phyloP scores from a whole-genome alignment of 208 protist genomes.

The Baffinella frigidus region DNA sequence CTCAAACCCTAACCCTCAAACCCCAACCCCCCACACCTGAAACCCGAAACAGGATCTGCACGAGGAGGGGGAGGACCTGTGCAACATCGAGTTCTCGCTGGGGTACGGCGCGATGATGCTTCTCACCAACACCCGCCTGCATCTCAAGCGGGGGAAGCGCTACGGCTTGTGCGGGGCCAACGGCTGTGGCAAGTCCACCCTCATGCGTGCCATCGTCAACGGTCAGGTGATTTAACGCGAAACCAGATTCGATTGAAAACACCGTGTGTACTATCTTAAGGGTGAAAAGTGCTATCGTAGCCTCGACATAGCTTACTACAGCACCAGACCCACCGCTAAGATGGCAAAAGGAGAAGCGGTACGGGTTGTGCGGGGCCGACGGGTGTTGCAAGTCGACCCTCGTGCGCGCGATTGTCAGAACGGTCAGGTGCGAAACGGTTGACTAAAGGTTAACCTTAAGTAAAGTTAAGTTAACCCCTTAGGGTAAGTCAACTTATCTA shows the following conservation, averaged over 20 bases:
- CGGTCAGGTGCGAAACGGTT: too few species aligned
- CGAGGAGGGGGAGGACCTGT: conserved; percentile 73
- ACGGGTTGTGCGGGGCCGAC: conserved; percentile 76
- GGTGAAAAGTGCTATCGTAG: too few species aligned
- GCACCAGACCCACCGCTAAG: too few species aligned
- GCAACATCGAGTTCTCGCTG: conserved; percentile 58
- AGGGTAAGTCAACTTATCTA: too few species aligned
- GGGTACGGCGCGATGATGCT: conserved; percentile 76
- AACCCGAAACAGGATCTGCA: conserved; percentile 70
- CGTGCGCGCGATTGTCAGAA: conserved; percentile 74
- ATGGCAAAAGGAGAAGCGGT: conserved; percentile 43
- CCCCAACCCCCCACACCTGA: too few species aligned
- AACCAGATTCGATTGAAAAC: too few species aligned
- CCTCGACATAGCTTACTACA: too few species aligned
- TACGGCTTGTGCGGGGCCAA: conserved; percentile 76
- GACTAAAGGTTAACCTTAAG: too few species aligned
- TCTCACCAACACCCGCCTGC: conserved; percentile 71
- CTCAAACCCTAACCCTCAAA: too few species aligned
- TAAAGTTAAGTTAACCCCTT: too few species aligned
- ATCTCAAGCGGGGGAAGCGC: conserved; percentile 65
- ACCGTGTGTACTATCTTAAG: too few species aligned
- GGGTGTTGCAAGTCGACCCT: conserved; percentile 78
- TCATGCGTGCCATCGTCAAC: conserved; percentile 76
- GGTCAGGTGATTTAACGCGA: too few species aligned
- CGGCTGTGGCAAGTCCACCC: conserved; percentile 77